Percentiles rank a stretch among this genome's conserved stretches.
Conservation (phyloP, 2,329 filamentous ascomycete species). For the Scedosporium apiospermum region DNA sequence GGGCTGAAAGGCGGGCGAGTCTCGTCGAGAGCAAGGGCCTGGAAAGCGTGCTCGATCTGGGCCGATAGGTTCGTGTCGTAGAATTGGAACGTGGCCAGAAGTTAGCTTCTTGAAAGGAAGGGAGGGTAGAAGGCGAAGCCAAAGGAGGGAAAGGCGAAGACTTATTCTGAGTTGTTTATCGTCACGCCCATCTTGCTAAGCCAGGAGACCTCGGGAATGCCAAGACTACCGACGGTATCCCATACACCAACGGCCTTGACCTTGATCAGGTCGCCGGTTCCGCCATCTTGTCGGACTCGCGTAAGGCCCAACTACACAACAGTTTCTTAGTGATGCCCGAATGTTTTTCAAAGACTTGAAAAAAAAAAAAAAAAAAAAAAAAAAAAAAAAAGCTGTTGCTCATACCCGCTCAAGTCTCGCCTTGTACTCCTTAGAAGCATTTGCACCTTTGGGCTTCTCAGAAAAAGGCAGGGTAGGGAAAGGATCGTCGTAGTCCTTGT, state of each 20-base stretch:
- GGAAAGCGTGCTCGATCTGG: conserved; percentile 47
- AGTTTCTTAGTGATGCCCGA: background rate
- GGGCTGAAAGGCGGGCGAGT: conserved; percentile 43
- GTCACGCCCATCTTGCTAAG: conserved; percentile 37
- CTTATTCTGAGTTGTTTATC: conserved; percentile 35
- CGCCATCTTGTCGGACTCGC: background rate
- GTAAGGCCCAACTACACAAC: conserved; percentile 1
- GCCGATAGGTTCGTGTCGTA: conserved; percentile 44
- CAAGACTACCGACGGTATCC: conserved; percentile 32
- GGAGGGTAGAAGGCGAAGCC: background rate
- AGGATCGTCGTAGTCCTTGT: conserved; percentile 32
- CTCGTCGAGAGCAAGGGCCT: conserved; percentile 50
- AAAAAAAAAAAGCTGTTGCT: no score
- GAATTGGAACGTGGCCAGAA: conserved; percentile 33
- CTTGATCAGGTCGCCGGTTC: conserved; percentile 7
- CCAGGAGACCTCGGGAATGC: conserved; percentile 34
- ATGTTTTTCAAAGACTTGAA: background rate
- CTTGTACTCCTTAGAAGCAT: conserved; percentile 32
- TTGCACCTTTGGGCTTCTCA: conserved; percentile 35
- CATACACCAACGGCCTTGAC: conserved; percentile 35
- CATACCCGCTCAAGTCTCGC: conserved; percentile 31
- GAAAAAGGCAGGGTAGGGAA: conserved; percentile 37
- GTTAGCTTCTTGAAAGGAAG: conserved; percentile 19
- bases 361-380: background rate
- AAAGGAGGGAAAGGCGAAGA: conserved; percentile 13